A percentile compares a stretch with the other conserved stretches of the same genome.
Evolutionary conservation across 768 basidiomycete species (phyloP).

Genomic region (Boletus subparvulus): DNA sequence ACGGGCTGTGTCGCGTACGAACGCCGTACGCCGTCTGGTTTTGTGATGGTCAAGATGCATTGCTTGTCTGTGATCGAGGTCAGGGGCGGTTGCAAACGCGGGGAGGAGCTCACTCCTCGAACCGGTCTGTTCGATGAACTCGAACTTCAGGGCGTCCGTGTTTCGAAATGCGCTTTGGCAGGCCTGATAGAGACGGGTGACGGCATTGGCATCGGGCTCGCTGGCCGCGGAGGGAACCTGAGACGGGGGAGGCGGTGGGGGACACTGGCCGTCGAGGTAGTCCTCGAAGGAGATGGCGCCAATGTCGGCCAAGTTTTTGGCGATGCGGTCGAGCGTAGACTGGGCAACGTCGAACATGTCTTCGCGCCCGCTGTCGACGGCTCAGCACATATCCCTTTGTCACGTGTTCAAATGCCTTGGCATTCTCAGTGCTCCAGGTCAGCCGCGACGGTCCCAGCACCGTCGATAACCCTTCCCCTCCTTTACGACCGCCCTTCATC

Average conservation of each 20-base stretch:
- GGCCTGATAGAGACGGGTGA: conserved; percentile 42
- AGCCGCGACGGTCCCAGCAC: too few relatives aligned
- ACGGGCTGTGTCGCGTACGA: conserved; percentile 52
- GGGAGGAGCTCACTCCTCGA: conserved; percentile 34
- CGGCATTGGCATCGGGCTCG: conserved; percentile 18
- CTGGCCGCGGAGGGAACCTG: not conserved
- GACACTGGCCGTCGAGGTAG: conserved; percentile 18
- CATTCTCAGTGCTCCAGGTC: too few relatives aligned
- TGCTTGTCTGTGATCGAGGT: conserved; percentile 44
- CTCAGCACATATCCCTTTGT: not conserved
- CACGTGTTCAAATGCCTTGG: not conserved
- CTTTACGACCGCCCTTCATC: not conserved
- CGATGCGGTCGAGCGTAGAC: conserved; percentile 19
- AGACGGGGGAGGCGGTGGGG: not conserved
- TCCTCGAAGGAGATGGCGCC: conserved; percentile 29
- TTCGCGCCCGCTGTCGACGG: too few relatives aligned
- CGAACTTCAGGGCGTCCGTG: conserved; percentile 44
- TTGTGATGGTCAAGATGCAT: conserved; percentile 61
- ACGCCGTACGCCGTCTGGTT: conserved; percentile 49
- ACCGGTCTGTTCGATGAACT: conserved; percentile 43
- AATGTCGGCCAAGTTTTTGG: conserved; percentile 26
- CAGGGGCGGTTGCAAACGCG: not conserved
- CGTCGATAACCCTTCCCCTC: not conserved
- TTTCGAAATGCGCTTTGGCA: conserved; percentile 45
- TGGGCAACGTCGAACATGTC: too few relatives aligned